phyloP scores from a whole-genome alignment of 2,329 filamentous ascomycete genomes.

The Neurospora crassa region DNA sequence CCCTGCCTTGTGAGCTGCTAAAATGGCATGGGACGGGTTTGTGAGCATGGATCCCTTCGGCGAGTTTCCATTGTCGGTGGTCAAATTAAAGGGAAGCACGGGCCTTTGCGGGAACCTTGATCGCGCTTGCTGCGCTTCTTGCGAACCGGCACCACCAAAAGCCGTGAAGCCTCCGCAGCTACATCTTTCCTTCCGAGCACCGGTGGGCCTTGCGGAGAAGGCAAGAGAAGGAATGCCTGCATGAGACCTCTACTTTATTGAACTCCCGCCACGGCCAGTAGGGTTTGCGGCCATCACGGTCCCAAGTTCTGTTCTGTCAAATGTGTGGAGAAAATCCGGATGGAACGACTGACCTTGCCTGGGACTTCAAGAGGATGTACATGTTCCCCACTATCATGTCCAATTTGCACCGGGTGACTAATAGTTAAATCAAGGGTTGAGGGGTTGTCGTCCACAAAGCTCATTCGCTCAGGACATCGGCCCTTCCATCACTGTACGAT shows the following conservation, averaged over 20 bases:
- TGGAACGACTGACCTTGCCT: neutral
- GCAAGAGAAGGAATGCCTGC: neutral
- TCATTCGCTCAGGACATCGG: neutral
- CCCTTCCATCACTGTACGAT: neutral
- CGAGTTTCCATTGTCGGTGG: neutral
- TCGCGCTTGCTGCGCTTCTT: neutral
- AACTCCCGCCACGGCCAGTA: neutral
- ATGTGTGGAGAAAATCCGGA: neutral
- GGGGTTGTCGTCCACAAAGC: neutral
- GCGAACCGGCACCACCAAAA: neutral
- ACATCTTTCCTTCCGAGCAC: neutral
- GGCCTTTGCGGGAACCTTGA: neutral
- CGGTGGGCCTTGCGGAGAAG: neutral
- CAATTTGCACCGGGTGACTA: neutral
- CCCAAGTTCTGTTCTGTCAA: neutral
- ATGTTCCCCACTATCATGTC: neutral
- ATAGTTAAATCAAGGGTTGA: neutral
- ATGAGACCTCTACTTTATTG: neutral
- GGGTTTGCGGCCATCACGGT: neutral
- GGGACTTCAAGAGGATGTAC: neutral
- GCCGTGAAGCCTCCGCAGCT: neutral
- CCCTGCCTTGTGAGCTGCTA: neutral
- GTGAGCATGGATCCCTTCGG: neutral
- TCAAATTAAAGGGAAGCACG: neutral
- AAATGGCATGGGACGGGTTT: neutral